phyloP scores from a whole-genome alignment of 805 yeast genomes.

The Starmera quercuum region DNA sequence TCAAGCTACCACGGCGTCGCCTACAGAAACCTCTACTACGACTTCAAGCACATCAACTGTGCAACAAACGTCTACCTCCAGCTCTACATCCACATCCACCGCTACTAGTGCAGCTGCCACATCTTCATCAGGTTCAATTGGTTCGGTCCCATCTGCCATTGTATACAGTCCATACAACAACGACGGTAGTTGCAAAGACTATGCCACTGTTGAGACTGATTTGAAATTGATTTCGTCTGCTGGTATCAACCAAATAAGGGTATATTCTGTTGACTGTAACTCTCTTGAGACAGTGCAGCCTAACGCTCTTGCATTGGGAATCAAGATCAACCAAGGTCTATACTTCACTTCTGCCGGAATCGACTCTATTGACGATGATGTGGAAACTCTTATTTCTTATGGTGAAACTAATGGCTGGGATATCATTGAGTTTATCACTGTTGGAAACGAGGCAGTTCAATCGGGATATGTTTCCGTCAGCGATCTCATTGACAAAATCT shows the following conservation, averaged over 20 bases:
- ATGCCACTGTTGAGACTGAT: slow-evolving; percentile 48
- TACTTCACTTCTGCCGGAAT: slow-evolving; percentile 66
- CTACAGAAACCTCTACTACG: slow-evolving; percentile 2
- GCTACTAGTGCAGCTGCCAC: slow-evolving; percentile 18
- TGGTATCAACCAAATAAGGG: slow-evolving; percentile 60
- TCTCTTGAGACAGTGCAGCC: slow-evolving; percentile 60
- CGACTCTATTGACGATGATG: slow-evolving; percentile 57
- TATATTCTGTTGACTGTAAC: slow-evolving; percentile 85
- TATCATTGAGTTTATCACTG: slow-evolving; percentile 65
- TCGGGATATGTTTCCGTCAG: slow-evolving; percentile 51
- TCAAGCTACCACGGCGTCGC: slow-evolving; percentile 3
- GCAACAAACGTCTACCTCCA: slow-evolving; percentile 6
- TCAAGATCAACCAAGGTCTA: slow-evolving; percentile 78
- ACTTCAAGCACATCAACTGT: slow-evolving; percentile 13
- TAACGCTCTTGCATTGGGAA: slow-evolving; percentile 47
- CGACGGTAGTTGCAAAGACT: slow-evolving; percentile 60
- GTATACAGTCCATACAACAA: slow-evolving; percentile 76
- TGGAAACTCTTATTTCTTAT: slow-evolving; percentile 43
- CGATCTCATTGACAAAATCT: slow-evolving; percentile 59
- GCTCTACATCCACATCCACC: slow-evolving; percentile 9
- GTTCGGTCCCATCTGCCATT: slow-evolving; percentile 45
- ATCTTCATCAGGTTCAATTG: slow-evolving; percentile 22
- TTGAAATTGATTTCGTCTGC: slow-evolving; percentile 46
- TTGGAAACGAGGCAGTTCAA: slow-evolving; percentile 85
- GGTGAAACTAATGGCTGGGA: slow-evolving; percentile 58